phyloP scores from a whole-genome alignment of 1,284 basidiomycete genomes.

The Boletellus sp. region DNA sequence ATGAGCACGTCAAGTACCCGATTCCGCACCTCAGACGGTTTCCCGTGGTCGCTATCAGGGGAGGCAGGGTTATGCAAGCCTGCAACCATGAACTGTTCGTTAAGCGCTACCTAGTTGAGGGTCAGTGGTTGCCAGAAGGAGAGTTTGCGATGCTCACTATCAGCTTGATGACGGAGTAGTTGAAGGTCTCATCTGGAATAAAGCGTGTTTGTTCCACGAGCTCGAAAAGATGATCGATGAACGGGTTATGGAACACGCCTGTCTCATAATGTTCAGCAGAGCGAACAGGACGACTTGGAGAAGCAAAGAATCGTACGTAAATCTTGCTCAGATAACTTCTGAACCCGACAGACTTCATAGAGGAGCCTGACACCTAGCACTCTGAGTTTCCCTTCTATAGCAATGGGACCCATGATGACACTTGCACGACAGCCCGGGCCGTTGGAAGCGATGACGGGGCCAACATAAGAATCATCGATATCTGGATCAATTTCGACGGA shows the following conservation, averaged over 20 bases:
- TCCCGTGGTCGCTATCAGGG: constrained; percentile 22
- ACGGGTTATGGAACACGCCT: constrained; percentile 79
- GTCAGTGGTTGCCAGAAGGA: constrained; percentile 1
- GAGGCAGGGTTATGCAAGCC: constrained; percentile 35
- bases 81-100: constrained; percentile 98
- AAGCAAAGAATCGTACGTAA: constrained; percentile 52
- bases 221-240: constrained; percentile 90
- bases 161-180: constrained; percentile 91
- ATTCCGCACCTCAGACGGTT: constrained; percentile 52
- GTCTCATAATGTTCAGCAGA: constrained; percentile 11
- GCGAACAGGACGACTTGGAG: background rate
- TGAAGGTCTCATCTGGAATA: constrained; percentile 87
- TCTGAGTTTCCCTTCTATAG: constrained; percentile 79
- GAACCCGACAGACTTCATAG: constrained; percentile 89
- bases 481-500: constrained; percentile 67
- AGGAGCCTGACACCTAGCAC: constrained; percentile 71
- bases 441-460: constrained; percentile 30
- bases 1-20: constrained; percentile 82
- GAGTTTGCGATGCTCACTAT: constrained; percentile 54
- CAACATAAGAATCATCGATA: constrained; percentile 57
- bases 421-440: constrained; percentile 37
- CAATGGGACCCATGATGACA: constrained; percentile 47
- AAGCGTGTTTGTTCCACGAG: constrained; percentile 90
- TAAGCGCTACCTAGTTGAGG: constrained; percentile 72
- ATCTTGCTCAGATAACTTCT: constrained; percentile 75